Base-by-base conservation (phyloP, 2,329 filamentous ascomycete genomes). In the Cladophialophora immunda region DNA sequence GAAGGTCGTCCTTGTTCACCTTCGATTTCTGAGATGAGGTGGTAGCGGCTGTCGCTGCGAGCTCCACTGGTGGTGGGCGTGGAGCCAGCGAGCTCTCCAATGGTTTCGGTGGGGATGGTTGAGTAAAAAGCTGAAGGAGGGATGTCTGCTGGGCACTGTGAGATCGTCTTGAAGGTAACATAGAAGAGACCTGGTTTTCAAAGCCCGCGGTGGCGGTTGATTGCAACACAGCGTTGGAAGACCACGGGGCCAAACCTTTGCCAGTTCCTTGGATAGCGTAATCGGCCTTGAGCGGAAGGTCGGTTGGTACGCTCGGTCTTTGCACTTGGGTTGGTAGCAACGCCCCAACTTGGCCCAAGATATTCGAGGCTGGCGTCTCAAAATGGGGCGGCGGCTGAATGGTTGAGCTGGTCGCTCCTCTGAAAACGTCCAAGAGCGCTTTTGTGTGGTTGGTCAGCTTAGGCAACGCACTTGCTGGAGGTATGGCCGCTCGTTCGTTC, bases 341-440 rank as follows among this genome's bases (percentile, higher is more conserved):
- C 19, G 57, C 25, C 19, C 27, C 62, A 22, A 22, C 13, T 30
- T 41, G 22, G 11, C 47, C 76, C 36, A 81, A 69, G 47, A 80
- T 70, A 66, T 71, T 75, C 60, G 56, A 41, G 17, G 57, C 38
- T 11, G 45, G 15, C 8, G 58, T 22, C 17, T 53, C 34, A 41
- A 45, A n/a, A 22, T 47, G 80, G 62, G 38, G 3, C 3, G 30
- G 7, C 5, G 64, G 41, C 29, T 38, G 54, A 17, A 27, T 25
- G 27, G 61, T 27, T 61, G 62, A 41, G 29, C 59, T 69, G 13
- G 55, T 54, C 55, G 58, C 55, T 17, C 47, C 58, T 52, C 84
- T 89, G 78, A 90, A 89, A 1, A 85, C 81, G 71, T 84, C 86
- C 57, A 90, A 77, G 36, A 90, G 75, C n/a, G 82, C 81, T 65